Evolutionary conservation across 75 land plant genomes (phyloP).

Genomic region (Adiantum capillusveneris): DNA sequence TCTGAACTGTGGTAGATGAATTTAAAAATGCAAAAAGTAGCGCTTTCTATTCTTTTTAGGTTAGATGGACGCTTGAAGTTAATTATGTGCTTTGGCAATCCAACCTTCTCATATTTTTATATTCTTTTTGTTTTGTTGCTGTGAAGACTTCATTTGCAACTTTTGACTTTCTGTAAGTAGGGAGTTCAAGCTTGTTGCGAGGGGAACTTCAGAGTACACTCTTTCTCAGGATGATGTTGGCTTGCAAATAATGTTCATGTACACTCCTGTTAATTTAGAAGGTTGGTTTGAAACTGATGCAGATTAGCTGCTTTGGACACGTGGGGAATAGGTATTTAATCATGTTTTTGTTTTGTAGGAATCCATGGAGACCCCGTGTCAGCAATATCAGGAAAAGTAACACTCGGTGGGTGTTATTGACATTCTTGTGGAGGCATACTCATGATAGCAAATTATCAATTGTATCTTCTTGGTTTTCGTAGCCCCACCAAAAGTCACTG

Average conservation of each 20-base stretch:
- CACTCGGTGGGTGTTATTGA: constrained; percentile 38
- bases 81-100: too few relatives aligned
- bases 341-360: constrained; percentile 32
- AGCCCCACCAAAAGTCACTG: constrained; percentile 81
- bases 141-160: too few relatives aligned
- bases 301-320: not conserved
- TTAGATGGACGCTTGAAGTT: too few relatives aligned
- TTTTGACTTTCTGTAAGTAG: constrained; percentile 24
- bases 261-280: constrained; percentile 74
- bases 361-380: constrained; percentile 65
- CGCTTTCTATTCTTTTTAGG: constrained; percentile 9
- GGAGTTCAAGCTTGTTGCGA: constrained; percentile 49
- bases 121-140: too few relatives aligned
- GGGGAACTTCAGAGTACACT: constrained; percentile 68
- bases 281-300: constrained; percentile 30
- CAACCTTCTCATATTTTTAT: too few relatives aligned
- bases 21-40: too few relatives aligned
- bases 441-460: too few relatives aligned
- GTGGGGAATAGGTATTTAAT: not conserved
- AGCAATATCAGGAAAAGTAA: constrained; percentile 36
- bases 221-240: constrained; percentile 84
- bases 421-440: too few relatives aligned
- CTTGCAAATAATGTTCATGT: constrained; percentile 53
- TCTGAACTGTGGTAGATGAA: too few relatives aligned
- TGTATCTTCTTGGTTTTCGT: too few relatives aligned